Evolutionary conservation across 306 rosid genomes (phyloP), one percentile per base, ranked within the genome.

Genomic region (Dicorynia guianensis): DNA sequence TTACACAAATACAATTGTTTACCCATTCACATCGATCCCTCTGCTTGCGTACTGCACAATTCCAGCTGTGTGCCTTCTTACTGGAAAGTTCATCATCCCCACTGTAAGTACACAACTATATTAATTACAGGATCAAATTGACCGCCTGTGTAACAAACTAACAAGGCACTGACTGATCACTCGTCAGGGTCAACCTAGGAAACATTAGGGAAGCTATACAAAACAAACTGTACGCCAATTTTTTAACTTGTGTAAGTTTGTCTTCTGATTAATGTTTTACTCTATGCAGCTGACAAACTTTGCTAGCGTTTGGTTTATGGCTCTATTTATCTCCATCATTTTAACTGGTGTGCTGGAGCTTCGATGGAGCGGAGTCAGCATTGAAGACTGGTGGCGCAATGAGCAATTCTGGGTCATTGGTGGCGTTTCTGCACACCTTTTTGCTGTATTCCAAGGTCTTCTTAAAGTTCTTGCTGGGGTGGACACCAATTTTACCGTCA

Each of bases 11-110:
- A 81, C 88, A 69, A 84, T 81, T 11, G 85, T 84, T 73, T 84
- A 84, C 66, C 88, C 88, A 4, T 84, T 77, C 79, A 84, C 88
- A 63, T 84, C 88, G 56, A 77, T 84, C 60, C 88, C 88, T 77
- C 71, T 84, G 14, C 52, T 84, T 63, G 88, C 88, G 44, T 84
- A 84, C 59, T 84, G 88, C 67, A 69, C 82, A 77, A 69, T 84
- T 63, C 88, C 88, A 12, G 88, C 88, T 8, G 88, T 84, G 69
- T 84, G 88, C 52, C 85, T 84, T 55, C 68, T 84, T 0, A 84
- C 85, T 1, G 88, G 88, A 81, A 84, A 80, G 76, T 84, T 84
- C 79, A 80, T 84, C 81, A 84, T 84, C 11, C 88, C 88, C 7
- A 81, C 85, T 15, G 88, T 84, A 77, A 76, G 85, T 74, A 40